Evolutionary conservation across 805 yeast genomes (phyloP), one percentile per base, ranked within the genome.

Genomic region (Ogataea populi-albae): DNA sequence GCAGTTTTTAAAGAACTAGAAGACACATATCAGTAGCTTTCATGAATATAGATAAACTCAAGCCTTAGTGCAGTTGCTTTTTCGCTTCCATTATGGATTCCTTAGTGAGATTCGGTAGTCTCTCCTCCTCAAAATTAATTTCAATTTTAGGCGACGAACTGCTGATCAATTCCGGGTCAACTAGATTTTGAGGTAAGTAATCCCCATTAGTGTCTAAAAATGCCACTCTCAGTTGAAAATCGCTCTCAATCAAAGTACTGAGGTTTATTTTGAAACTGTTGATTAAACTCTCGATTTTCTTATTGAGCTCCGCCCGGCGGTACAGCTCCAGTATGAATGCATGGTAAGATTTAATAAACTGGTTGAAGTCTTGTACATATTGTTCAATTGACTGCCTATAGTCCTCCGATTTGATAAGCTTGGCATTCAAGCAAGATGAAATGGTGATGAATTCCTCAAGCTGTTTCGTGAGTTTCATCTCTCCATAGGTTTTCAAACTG

Each of bases 1-100:
- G 46, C 61, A 4, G 62, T 61, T 52, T 86, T 88, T 54, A 61
- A 66, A n/a, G 52, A 62, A 0, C 55, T 80, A 38, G 89, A 83
- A 54, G 67, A 65, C 35, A 45, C 51, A 8, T 71, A 66, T 50
- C 45, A 73, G 58, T 71, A 53, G 35, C 17, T 25, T 38, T 28
- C 38, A 30, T 29, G 35, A 30, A 27, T 31, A 34, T 31, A 35
- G 33, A 38, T 28, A 17, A 15, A 17, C 16, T 24, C 27, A 30
- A 12, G 27, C 19, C 9, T 17, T 20, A 25, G 14, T 17, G 37
- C 26, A 23, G 15, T 12, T 26, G 16, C 26, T 26, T 35, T 27
- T 40, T 41, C 3, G 61, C 56, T 12, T 48, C 47, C 4, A 29
- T 32, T 7, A 53, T 32, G 5, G 50, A 23, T 11, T 44, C 47